Evolutionary conservation across 2,329 filamentous ascomycete genomes (phyloP), one percentile per base, ranked within the genome.

Genomic region (Davidsoniella neocaledoniae): DNA sequence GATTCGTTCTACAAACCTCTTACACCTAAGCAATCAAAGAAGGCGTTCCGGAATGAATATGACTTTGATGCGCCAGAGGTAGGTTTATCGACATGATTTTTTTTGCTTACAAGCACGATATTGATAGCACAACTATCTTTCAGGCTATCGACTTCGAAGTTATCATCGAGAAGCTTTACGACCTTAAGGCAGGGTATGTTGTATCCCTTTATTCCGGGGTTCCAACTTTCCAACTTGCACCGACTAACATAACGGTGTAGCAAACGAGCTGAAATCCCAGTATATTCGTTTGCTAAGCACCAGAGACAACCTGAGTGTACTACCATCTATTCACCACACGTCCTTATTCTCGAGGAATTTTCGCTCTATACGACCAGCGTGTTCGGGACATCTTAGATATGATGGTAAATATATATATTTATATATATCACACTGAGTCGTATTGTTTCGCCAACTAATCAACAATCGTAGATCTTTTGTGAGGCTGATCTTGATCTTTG

Each of bases 1-100:
- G 91, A 98, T 65, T 95, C 90, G 10, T 98, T 94, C 65, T 98
- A 98, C 68, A 96, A 95, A 66, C 83, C 81, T 16, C 68, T 98
- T 57, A 83, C 77, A 16, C 72, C 79, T 2, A 87, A 88, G 60
- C 73, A 91, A 61, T 90, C 86, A 48, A 77, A 70, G 56, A 74
- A 77, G 58, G 91, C 91, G 0, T 94, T 95, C 65, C 68, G 69
- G 53, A 95, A 94, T 61, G 86, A 96, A 61, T 94, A 85, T 64
- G 91, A 98, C 62, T 95, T 98, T 66, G 91, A 98, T 63, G 81
- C 88, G 7, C 91, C 91, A 12, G 79, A 88, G 56, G 74, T 76
- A 64, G 37, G 16, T 33, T 25, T 23, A 23, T 23, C 21, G 14
- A 23, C 29, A 17, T 38, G 21, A 8, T 4, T 39, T 49, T 48